Evolutionary conservation across 2,329 filamentous ascomycete genomes (phyloP), one percentile per base, ranked within the genome.

Genomic region (Fonsecaea nubica): DNA sequence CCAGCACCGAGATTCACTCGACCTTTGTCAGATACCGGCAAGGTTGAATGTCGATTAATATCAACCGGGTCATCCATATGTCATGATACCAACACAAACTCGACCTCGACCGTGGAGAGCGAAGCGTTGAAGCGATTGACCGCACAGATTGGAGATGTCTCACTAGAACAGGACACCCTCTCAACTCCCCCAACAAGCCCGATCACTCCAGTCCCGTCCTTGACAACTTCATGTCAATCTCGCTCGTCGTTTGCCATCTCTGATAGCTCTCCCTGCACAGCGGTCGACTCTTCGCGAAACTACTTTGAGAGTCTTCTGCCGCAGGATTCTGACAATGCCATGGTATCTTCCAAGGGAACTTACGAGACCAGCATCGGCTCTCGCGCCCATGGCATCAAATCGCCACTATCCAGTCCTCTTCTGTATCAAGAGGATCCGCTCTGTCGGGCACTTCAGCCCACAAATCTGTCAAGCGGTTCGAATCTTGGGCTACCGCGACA

Each of bases 161-260:
- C 62, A 3, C 54, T 67, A 30, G 25, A 25, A 32, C 32, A 38
- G 6, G 15, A 36, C 7, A 25, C 9, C 18, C 18, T 36, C 30
- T 57, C 58, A 9, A 8, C 38, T 8, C 42, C 45, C 4, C 10
- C 60, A 18, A 63, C 59, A 33, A 62, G 63, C 60, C 32, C 68
- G 3, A 61, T 50, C 36, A 68, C 63, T 21, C 68, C 65, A 12
- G 68, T 68, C n/a, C 68, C 68, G 18, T 70, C 65, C 15, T 33
- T 68, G 38, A 68, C 65, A n/a, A 58, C 60, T 12, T 70, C 68
- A 38, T 56, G 53, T 5, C 36, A 63, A 10, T 68, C 68, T 12
- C 40, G 55, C 13, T 61, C 58, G n/a, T 61, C 58, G 2, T 36
- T 40, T 36, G 25, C 42, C 8, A 59, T 45, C 33, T 33, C 52